Conservation (phyloP, 441 rosid species). For the Croton laevigatus region DNA sequence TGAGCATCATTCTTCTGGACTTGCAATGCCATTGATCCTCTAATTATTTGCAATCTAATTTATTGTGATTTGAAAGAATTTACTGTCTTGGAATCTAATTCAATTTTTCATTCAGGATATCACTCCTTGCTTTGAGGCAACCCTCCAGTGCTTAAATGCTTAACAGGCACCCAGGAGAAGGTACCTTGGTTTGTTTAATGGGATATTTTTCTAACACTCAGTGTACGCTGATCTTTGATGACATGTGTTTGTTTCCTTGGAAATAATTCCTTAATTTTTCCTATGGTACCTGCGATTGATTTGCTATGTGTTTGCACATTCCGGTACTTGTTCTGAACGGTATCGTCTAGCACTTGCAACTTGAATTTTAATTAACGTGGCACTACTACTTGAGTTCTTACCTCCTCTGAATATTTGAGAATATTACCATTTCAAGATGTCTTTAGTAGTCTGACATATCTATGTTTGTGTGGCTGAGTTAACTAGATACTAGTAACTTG, state of each 20-base stretch:
- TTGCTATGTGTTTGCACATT: not conserved
- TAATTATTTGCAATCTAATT: not conserved
- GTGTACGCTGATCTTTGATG: constrained; percentile 21
- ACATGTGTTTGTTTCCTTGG: not conserved
- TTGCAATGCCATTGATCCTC: not conserved
- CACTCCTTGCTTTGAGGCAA: constrained; percentile 76
- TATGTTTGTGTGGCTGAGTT: not conserved
- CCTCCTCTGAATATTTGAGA: not conserved
- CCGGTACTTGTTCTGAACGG: not conserved
- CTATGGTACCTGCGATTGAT: not conserved
- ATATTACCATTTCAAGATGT: not conserved
- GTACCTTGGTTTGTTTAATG: constrained; percentile 88
- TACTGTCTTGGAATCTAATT: constrained; percentile 62
- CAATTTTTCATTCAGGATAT: constrained; percentile 82
- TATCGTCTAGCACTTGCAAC: not conserved
- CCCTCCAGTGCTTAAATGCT: constrained; percentile 80
- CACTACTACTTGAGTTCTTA: not conserved
- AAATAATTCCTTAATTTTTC: not conserved
- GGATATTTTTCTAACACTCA: constrained; percentile 43
- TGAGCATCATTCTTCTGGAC: not conserved
- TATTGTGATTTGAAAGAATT: constrained; percentile 2
- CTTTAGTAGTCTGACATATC: too few relatives aligned
- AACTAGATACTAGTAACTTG: not conserved
- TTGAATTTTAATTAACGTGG: not conserved
- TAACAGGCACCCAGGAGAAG: constrained; percentile 95